phyloP scores from a whole-genome alignment of 2,329 filamentous ascomycete genomes.

The Raffaelea albimanens region DNA sequence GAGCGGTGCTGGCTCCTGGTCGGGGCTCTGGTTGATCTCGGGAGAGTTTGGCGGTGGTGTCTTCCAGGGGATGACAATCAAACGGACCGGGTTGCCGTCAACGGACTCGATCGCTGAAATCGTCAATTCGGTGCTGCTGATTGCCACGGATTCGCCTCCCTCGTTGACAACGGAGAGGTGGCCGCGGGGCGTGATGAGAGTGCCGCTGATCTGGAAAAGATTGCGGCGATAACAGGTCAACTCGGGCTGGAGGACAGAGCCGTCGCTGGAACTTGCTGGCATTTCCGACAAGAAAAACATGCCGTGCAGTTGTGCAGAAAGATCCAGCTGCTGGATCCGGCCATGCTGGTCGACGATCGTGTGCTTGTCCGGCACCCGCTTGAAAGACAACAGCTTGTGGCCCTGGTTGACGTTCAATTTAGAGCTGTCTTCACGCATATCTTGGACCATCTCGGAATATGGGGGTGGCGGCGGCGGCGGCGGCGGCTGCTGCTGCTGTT shows the following conservation, averaged over 20 bases:
- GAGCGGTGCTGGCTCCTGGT: slow-evolving; percentile 80
- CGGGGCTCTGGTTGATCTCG: slow-evolving; percentile 53
- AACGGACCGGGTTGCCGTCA: slow-evolving; percentile 81
- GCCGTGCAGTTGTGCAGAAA: slow-evolving; percentile 68
- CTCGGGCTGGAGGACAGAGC: slow-evolving; percentile 59
- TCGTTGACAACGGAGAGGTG: slow-evolving; percentile 76
- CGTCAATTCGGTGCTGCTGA: slow-evolving; percentile 73
- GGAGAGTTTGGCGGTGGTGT: slow-evolving; percentile 73
- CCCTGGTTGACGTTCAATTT: slow-evolving; percentile 50
- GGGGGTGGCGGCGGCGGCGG: slow-evolving; percentile 22
- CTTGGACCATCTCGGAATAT: slow-evolving; percentile 53
- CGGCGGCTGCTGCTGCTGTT: slow-evolving; percentile 23
- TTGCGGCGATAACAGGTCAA: slow-evolving; percentile 94
- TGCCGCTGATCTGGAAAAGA: slow-evolving; percentile 90
- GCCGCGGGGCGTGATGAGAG: slow-evolving; percentile 68
- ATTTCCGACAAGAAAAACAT: slow-evolving; percentile 86
- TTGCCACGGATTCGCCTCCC: slow-evolving; percentile 72
- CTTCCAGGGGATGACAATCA: slow-evolving; percentile 98
- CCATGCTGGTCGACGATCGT: slow-evolving; percentile 51
- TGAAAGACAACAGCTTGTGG: slow-evolving; percentile 52
- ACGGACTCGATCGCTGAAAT: slow-evolving; percentile 93
- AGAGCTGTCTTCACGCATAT: slow-evolving; percentile 47
- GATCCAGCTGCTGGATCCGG: slow-evolving; percentile 50
- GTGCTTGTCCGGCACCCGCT: slow-evolving; percentile 47
- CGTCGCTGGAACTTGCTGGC: slow-evolving; percentile 52